phyloP scores from a whole-genome alignment of 2,329 filamentous ascomycete species.

The Calonectria pseudoturangicola region DNA sequence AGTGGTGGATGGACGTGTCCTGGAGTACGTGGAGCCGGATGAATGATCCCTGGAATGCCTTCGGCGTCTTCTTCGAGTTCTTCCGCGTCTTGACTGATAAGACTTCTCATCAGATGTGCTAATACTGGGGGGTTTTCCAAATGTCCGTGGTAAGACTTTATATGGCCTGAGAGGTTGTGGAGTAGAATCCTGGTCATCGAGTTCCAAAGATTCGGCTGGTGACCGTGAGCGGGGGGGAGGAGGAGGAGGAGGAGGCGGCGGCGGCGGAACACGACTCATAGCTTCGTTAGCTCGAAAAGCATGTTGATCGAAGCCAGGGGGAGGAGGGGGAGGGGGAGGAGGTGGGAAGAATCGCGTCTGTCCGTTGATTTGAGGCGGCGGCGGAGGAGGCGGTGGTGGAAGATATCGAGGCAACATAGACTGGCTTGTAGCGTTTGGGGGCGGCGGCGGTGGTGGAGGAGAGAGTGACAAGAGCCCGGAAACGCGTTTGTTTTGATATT shows the following conservation, averaged over 20 bases:
- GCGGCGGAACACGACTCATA: conserved; percentile 32
- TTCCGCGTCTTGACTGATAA: conserved; percentile 28
- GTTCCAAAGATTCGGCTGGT: conserved; percentile 21
- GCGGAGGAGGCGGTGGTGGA: conserved; percentile 35
- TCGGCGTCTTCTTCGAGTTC: not conserved
- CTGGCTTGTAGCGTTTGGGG: conserved; percentile 32
- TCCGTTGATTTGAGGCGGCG: conserved; percentile 40
- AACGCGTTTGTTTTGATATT: conserved; percentile 31
- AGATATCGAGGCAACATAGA: conserved; percentile 33
- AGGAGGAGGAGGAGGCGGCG: conserved; percentile 27
- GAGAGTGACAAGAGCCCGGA: conserved; percentile 31
- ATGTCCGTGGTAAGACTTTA: not conserved
- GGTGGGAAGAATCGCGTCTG: conserved; percentile 21
- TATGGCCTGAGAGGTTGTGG: conserved; percentile 12
- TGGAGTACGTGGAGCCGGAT: conserved; percentile 51
- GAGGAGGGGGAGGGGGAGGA: conserved; percentile 41
- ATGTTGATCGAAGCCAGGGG: conserved; percentile 37
- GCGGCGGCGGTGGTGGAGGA: conserved; percentile 39
- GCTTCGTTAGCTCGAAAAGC: conserved; percentile 34
- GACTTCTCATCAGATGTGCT: conserved; percentile 30
- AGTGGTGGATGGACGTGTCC: conserved; percentile 48
- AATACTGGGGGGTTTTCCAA: conserved; percentile 17
- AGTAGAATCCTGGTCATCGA: not conserved
- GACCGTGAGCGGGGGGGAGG: conserved; percentile 24
- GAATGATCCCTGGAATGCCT: conserved; percentile 25